Conservation (phyloP, 2,329 filamentous ascomycete genomes). For the Neocucurbitaria cava region DNA sequence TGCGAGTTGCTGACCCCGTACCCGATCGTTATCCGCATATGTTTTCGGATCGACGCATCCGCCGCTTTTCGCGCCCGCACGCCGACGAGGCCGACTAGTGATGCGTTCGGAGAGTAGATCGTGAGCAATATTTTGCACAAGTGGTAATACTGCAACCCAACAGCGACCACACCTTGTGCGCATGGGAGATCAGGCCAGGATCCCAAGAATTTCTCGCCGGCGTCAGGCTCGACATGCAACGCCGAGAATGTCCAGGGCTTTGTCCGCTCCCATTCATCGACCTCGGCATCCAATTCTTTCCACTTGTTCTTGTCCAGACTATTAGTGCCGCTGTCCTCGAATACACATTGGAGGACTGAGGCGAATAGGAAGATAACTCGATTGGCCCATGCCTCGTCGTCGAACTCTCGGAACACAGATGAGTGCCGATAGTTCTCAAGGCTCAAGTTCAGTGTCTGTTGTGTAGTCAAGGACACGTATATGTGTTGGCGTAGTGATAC, state of each 20-base stretch:
- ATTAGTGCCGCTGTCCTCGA: constrained; percentile 27
- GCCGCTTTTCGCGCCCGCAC: constrained; percentile 33
- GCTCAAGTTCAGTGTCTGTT: constrained; percentile 40
- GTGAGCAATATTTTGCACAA: constrained; percentile 40
- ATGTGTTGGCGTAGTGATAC: constrained; percentile 52
- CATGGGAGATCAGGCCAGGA: constrained; percentile 33
- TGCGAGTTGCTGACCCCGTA: constrained; percentile 37
- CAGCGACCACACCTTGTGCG: constrained; percentile 32
- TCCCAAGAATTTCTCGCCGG: constrained; percentile 30
- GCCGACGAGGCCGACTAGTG: constrained; percentile 32
- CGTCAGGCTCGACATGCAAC: constrained; percentile 27
- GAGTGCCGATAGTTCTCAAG: constrained; percentile 41
- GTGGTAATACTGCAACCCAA: constrained; percentile 41
- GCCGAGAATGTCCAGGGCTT: constrained; percentile 41
- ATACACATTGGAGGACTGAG: constrained; percentile 34
- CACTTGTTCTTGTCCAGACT: constrained; percentile 34
- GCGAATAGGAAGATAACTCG: constrained; percentile 42
- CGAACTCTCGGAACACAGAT: constrained; percentile 36
- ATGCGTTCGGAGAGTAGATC: constrained; percentile 38
- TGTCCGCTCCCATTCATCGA: constrained; percentile 40
- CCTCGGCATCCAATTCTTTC: constrained; percentile 35
- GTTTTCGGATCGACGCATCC: constrained; percentile 34
- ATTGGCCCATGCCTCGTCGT: constrained; percentile 43
- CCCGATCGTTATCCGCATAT: constrained; percentile 38
- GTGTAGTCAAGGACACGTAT: constrained; percentile 48